These are phyloP conservation scores for Talaromyces sp. DNA, from an alignment of 2,329 filamentous ascomycete genomes.

Conservation along the genomic window DNA sequence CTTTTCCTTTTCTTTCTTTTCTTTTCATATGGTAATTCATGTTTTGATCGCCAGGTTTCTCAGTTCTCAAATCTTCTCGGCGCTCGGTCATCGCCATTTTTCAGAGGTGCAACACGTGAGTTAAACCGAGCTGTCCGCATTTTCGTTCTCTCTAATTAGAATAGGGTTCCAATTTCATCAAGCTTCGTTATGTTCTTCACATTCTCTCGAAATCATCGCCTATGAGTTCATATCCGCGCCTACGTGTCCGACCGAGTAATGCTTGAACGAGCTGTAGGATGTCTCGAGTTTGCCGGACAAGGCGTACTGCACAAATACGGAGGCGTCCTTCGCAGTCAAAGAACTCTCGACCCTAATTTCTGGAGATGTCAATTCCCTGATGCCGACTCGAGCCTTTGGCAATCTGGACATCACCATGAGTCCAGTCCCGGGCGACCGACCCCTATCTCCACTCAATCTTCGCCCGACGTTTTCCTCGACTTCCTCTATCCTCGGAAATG, in stretches of 20 bases:
- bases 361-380: constrained; percentile 35
- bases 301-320: constrained; percentile 45
- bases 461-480: constrained; percentile 34
- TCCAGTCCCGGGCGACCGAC: constrained; percentile 22
- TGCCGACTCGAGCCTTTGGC: constrained; percentile 36
- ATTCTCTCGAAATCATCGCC: neutral
- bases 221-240: neutral
- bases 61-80: neutral
- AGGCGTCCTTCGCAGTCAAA: constrained; percentile 37
- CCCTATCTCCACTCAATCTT: constrained; percentile 23
- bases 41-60: neutral
- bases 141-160: neutral
- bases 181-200: constrained; percentile 2
- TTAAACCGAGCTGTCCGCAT: neutral
- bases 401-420: constrained; percentile 32
- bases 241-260: constrained; percentile 37
- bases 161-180: neutral
- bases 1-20: neutral
- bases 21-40: neutral
- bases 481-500: constrained; percentile 42
- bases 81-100: neutral
- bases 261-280: constrained; percentile 53
- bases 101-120: constrained; percentile 1
- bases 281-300: constrained; percentile 51
- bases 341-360: constrained; percentile 37